Base-by-base conservation (phyloP, 805 yeast species). In the Torulaspora indica region DNA sequence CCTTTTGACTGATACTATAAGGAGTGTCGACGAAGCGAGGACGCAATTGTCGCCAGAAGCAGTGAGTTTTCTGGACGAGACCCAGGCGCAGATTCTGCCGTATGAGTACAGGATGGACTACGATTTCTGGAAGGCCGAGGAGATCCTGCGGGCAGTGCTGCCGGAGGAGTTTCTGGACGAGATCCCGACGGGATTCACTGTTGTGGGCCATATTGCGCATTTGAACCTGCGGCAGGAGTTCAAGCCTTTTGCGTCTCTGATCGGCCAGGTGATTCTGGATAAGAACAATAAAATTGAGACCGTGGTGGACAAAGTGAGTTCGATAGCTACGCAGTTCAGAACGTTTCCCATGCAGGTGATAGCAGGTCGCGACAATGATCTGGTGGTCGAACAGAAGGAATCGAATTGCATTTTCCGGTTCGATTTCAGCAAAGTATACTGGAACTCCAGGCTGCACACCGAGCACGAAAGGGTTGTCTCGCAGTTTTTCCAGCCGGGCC, bases 141-240 rank as follows among this genome's bases (percentile, higher is more conserved):
- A 93, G 54, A 83, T 93, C 12, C 69, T 93, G 30, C 70, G 73
- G 35, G 77, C 95, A 0, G 76, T 89, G 3, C 64, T 93, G 35
- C 98, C 99, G 0, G 82, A 77, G 35, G 72, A 79, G 14, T 51
- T 48, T 15, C 65, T 78, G 5, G 81, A 76, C 33, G 95, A 88
- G 45, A 71, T 83, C 7, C 99, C 98, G 0, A 73, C 93, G 1
- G 95, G 98, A 0, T 93, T 85, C 63, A 86, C 98, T 1, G 79
- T 81, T 29, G 95, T 95, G 0, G 99, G 99, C 0, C 98, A 93
- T 66, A 76, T 93, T 46, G 98, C 98, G 0, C 99, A 93, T 65
- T 66, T 95, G 58, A 93, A 93, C 57, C 65, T 93, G 33, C 73
- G 89, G 35, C 84, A 82, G 32, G 93, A 86, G 58, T 93, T 82